A percentile compares a stretch with the other conserved stretches of the same genome.
Evolutionary conservation across 2,329 filamentous ascomycete species (phyloP).

Genomic region (Microcyclospora pomicola): DNA sequence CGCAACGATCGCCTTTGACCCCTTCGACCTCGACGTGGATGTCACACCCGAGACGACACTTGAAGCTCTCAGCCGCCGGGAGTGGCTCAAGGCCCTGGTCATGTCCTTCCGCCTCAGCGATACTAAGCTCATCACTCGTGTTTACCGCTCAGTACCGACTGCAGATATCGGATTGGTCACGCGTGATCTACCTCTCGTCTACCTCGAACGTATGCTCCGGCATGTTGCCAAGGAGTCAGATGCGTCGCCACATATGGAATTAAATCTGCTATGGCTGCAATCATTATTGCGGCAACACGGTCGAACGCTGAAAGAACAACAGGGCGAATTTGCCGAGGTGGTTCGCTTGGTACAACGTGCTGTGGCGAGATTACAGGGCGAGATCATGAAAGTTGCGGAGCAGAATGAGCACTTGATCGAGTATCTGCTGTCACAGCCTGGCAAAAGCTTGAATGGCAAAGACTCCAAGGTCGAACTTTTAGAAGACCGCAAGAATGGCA

Average conservation of each 20-base stretch:
- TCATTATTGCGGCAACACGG: slow-evolving; percentile 69
- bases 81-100: slow-evolving; percentile 82
- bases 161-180: slow-evolving; percentile 65
- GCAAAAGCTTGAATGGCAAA: slow-evolving; percentile 3
- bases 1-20: slow-evolving; percentile 72
- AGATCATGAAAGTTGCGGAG: slow-evolving; percentile 70
- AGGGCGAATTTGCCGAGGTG: slow-evolving; percentile 68
- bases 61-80: slow-evolving; percentile 58
- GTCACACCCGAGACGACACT: slow-evolving; percentile 65
- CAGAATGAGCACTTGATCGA: slow-evolving; percentile 83
- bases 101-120: slow-evolving; percentile 98
- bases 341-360: slow-evolving; percentile 70
- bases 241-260: slow-evolving; percentile 83
- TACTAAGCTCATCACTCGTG: slow-evolving; percentile 61
- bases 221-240: slow-evolving; percentile 83
- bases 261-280: slow-evolving; percentile 87
- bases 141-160: slow-evolving; percentile 73
- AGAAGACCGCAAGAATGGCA: slow-evolving; percentile 10
- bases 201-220: slow-evolving; percentile 69
- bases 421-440: slow-evolving; percentile 46
- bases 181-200: slow-evolving; percentile 65
- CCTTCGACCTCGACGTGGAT: slow-evolving; percentile 87
- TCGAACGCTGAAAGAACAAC: slow-evolving; percentile 67
- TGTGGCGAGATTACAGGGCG: slow-evolving; percentile 64
- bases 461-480: slow-evolving; percentile 7